Base-by-base conservation (phyloP, 2,329 filamentous ascomycete species). In the Didymella lethalis region DNA sequence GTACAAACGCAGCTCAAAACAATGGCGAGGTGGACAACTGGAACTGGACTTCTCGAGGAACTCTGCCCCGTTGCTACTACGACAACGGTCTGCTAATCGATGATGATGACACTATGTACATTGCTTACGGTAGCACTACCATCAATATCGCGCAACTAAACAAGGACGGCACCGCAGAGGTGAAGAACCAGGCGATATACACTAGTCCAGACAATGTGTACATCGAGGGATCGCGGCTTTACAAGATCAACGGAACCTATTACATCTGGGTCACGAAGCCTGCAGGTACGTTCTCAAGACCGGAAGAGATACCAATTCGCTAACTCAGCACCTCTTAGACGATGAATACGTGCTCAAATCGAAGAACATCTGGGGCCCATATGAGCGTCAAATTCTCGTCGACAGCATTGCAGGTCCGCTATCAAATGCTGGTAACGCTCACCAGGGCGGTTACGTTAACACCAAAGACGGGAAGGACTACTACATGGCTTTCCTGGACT, bases 31-130 rank as follows among this genome's bases (percentile, higher is more conserved):
- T 75, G 0, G 44, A 58, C 2, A 63, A 57, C 47, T 75, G 70
- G 72, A 71, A 73, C 40, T 85, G 82, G 82, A 76, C 61, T 11
- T 73, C 78, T 45, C 62, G 66, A 36, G 75, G 71, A 1, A 77
- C 68, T 8, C 71, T 80, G 16, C 71, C 72, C 0, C 77, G 68
- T 1, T 88, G 85, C 70, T 86, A 84, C 64, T 88, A 88, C 63
- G 85, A 88, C 68, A 80, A 77, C 18, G 84, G 86, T 0, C 70
- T 88, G 0, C 69, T 87, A n/a, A 80, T 88, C 32, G 85, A 87
- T 48, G 83, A 85, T 25, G 80, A 87, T 31, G 85, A 86, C 56
- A 83, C 80, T 0, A 84, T 87, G 78, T 88, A 87, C 50, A 81
- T 88, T 0, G 83, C 80, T 0, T 86, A 85, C 63, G 85, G 84